Percentiles rank a stretch among this genome's conserved stretches.
Evolutionary conservation across 1,284 basidiomycete genomes (phyloP).

Genomic region (Ceratobasidium sp.): DNA sequence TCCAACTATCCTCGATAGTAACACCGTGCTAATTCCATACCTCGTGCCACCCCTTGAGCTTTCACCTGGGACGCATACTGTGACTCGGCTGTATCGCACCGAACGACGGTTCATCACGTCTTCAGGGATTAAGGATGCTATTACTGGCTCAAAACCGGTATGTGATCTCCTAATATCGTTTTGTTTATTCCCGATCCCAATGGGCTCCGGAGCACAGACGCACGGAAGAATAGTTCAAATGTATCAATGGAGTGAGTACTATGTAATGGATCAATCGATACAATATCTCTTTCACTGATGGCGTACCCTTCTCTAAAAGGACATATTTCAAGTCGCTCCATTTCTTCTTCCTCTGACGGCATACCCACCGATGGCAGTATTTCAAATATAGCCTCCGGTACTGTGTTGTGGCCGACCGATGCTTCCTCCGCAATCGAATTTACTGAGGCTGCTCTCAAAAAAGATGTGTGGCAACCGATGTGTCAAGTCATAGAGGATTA

Average conservation of each 20-base stretch:
- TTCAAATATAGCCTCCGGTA: not conserved
- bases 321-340: not conserved
- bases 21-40: conserved; percentile 16
- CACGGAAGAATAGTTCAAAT: not conserved
- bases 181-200: not conserved
- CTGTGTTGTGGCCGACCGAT: not conserved
- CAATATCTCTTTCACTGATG: not conserved
- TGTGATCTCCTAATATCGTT: not conserved
- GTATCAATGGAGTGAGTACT: not conserved
- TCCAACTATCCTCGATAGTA: no score
- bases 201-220: not conserved
- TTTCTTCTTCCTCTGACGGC: not conserved
- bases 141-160: conserved; percentile 15
- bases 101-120: conserved; percentile 17
- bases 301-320: not conserved
- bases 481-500: conserved; percentile 22
- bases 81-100: not conserved
- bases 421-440: not conserved
- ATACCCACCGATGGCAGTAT: not conserved
- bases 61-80: not conserved
- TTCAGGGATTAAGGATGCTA: conserved; percentile 2
- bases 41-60: not conserved
- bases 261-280: not conserved
- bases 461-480: not conserved
- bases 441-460: not conserved